Conservation (phyloP, 2,329 filamentous ascomycete genomes). For the Aspergillus hiratsukae region DNA sequence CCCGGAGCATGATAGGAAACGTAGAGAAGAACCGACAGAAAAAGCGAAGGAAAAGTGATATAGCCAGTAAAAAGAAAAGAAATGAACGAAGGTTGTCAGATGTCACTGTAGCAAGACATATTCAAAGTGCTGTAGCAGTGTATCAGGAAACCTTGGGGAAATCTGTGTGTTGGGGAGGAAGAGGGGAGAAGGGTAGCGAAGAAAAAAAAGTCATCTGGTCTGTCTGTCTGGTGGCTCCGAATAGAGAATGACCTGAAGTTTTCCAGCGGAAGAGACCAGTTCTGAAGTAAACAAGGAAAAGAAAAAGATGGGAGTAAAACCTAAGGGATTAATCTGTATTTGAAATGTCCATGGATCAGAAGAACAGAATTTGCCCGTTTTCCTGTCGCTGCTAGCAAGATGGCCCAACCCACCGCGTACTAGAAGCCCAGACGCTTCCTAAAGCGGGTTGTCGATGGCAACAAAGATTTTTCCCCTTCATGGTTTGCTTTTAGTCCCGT, state of each 20-base stretch:
- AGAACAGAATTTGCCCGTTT: not conserved
- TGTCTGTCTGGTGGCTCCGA: not conserved
- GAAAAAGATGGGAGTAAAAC: not conserved
- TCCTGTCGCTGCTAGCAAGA: not conserved
- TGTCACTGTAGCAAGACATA: not conserved
- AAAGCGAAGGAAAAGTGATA: not conserved
- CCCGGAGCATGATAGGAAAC: not conserved
- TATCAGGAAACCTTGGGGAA: not conserved
- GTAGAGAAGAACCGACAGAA: not conserved
- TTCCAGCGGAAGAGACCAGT: not conserved
- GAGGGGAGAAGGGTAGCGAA: not conserved
- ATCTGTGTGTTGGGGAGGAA: not conserved
- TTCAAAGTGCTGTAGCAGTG: not conserved
- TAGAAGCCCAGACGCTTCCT: not conserved
- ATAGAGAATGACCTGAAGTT: not conserved
- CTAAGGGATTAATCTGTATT: not conserved
- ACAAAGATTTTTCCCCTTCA: not conserved
- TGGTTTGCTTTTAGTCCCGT: not conserved
- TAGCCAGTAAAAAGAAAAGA: not conserved
- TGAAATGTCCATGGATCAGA: not conserved
- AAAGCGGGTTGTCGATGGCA: not conserved
- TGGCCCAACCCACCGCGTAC: not conserved
- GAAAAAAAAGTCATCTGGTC: not conserved
- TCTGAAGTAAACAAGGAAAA: not conserved
- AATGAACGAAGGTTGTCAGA: not conserved